Evolutionary conservation across 352 stramenopile genomes (phyloP), one percentile per base, ranked within the genome.

Genomic region (Blastocystis sp.): DNA sequence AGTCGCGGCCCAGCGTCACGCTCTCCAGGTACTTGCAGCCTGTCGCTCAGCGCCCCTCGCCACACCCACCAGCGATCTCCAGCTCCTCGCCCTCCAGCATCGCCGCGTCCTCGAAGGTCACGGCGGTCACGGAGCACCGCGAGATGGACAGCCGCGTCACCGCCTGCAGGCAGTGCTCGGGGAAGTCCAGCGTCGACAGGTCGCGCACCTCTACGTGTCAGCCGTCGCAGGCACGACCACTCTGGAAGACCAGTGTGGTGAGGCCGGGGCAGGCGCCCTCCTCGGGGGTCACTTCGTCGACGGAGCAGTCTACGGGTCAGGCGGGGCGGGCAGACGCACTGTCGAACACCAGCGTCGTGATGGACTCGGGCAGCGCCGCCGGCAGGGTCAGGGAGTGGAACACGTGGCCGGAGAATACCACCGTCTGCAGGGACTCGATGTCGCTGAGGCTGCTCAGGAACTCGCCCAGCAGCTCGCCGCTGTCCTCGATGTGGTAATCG

Each of bases 281-380:
- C 24, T 84, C 74, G 19, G 69, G 43, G 2, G 65, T 59, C 3
- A 84, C 28, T 42, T 38, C 38, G 19, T 42, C 52, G 14, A 84
- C 69, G n/a, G 40, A 28, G 54, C 74, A 84, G 45, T 68, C 74
- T 84, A 70, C 9, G 7, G 57, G 10, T 66, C 2, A 45, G 3
- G 1, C 21, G 3, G n/a, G 7, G 59, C 45, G 48, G 34, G 6
- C 34, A 43, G 28, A 10, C 7, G 4, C 19, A 84, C 74, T 70
- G 28, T 84, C 74, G 54, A 84, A 84, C 1, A 84, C 74, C 34
- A 84, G 52, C 38, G 38, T 45, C 38, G 4, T 38, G 11, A 84
- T 28, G 17, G 21, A 59, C 74, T 69, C 74, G 34, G 74, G 74
- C 11, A 84, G 54, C 19, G 66, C n/a, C 42, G 54, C 48, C 40